Percentiles rank a stretch among this genome's conserved stretches.
Conservation (phyloP, 179 eudicot species). For the Actinidia polygama region DNA sequence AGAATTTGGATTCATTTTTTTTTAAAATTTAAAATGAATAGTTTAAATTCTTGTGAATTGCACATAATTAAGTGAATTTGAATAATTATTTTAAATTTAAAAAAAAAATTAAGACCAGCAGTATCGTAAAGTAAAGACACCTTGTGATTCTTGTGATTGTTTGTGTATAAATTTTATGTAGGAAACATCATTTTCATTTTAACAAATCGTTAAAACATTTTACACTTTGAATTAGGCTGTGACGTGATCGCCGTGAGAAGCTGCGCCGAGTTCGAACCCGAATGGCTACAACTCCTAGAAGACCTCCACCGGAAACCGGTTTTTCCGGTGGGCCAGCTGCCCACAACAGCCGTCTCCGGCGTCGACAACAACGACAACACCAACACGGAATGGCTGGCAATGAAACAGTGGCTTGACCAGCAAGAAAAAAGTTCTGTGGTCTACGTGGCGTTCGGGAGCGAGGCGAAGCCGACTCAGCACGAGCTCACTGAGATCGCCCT, state of each 20-base stretch:
- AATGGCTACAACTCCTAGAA: constrained; percentile 23
- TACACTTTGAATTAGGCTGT: neutral
- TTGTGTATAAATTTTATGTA: too few relatives aligned
- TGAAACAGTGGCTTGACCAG: constrained; percentile 30
- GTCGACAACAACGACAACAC: neutral
- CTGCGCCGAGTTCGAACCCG: constrained; percentile 31
- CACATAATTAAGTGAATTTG: too few relatives aligned
- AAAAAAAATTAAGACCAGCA: too few relatives aligned
- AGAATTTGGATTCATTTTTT: too few relatives aligned
- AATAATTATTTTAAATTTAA: too few relatives aligned
- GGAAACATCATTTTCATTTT: too few relatives aligned
- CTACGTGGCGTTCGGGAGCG: constrained; percentile 39
- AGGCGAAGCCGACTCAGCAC: constrained; percentile 21
- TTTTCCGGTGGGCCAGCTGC: constrained; percentile 27
- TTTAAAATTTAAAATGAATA: too few relatives aligned
- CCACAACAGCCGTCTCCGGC: neutral
- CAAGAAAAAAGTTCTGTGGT: constrained; percentile 23
- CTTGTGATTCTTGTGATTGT: too few relatives aligned
- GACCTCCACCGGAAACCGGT: constrained; percentile 20
- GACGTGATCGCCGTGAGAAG: constrained; percentile 9
- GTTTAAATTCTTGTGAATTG: too few relatives aligned
- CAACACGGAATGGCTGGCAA: constrained; percentile 16
- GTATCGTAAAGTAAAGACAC: too few relatives aligned
- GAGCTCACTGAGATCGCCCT: constrained; percentile 32
- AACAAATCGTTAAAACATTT: too few relatives aligned